Evolutionary conservation across 23 red algal genomes (phyloP).

Genomic region (Gracilaria domingensis): DNA sequence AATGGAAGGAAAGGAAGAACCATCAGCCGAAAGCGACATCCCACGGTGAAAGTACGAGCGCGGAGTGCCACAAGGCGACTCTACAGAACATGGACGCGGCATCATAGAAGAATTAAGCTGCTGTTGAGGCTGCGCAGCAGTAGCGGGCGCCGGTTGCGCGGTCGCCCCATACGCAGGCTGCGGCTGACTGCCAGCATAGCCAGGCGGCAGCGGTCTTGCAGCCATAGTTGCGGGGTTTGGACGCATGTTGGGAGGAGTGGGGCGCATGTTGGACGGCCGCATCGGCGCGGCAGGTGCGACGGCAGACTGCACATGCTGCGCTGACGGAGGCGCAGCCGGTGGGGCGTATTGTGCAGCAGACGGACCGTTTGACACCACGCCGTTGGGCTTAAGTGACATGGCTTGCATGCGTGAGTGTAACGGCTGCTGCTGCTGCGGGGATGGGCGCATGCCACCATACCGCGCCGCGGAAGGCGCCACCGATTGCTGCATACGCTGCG

Average conservation of each 20-base stretch:
- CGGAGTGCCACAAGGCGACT: slow-evolving; percentile 61
- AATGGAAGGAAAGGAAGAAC: slow-evolving; percentile 18
- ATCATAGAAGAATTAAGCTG: slow-evolving; percentile 61
- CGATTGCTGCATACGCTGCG: not conserved
- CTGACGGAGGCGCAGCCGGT: not conserved
- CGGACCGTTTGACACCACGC: not conserved
- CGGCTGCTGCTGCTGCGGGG: slow-evolving; percentile 10
- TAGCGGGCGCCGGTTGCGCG: not conserved
- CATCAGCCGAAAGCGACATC: slow-evolving; percentile 34
- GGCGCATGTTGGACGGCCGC: not conserved
- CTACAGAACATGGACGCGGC: slow-evolving; percentile 66
- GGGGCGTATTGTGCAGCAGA: not conserved
- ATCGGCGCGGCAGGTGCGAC: not conserved
- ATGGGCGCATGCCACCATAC: not conserved
- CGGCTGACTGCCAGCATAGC: slow-evolving; percentile 30
- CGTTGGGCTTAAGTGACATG: slow-evolving; percentile 31
- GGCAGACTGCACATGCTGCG: not conserved
- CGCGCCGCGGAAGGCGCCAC: not conserved
- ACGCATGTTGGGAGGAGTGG: slow-evolving; percentile 24
- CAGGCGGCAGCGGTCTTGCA: not conserved
- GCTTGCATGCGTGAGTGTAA: slow-evolving; percentile 18
- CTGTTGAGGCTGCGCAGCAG: slow-evolving; percentile 33
- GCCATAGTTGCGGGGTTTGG: slow-evolving; percentile 22
- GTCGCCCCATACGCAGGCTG: slow-evolving; percentile 11
- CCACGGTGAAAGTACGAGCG: slow-evolving; percentile 40